These are phyloP conservation scores for Backusella psychrophila DNA, from an alignment of 192 early-diverging fungal species.

Conservation along the genomic window DNA sequence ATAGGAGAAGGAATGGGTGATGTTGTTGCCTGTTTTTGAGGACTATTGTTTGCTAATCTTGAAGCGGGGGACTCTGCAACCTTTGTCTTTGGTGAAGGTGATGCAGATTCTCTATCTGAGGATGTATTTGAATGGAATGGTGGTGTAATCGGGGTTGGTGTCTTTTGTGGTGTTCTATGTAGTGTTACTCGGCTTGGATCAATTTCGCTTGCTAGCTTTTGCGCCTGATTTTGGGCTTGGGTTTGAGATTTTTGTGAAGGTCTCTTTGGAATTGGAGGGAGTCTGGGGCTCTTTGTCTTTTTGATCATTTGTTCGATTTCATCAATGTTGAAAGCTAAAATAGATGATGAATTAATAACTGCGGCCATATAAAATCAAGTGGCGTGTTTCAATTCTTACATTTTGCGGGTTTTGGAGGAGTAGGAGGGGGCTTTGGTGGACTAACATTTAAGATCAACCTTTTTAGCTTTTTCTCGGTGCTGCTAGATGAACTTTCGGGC, in stretches of 20 bases:
- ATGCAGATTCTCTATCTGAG: not conserved
- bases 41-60: not conserved
- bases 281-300: not conserved
- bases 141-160: not conserved
- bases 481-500: not conserved
- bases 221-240: not conserved
- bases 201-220: not conserved
- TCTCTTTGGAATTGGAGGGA: not conserved
- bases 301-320: not conserved
- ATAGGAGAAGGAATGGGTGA: not conserved
- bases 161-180: not conserved
- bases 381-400: not conserved
- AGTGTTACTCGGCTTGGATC: not conserved
- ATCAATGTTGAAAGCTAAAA: not conserved
- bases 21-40: not conserved
- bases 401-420: not conserved
- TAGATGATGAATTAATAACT: not conserved
- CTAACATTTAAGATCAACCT: not conserved
- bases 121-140: not conserved
- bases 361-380: too few relatives aligned
- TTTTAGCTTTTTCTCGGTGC: not conserved
- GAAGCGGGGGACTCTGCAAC: not conserved
- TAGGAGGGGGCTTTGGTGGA: not conserved
- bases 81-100: not conserved
- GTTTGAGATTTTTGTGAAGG: not conserved